Evolutionary conservation across 1,139 yeast genomes (phyloP), one percentile per base, ranked within the genome.

Genomic region (Protomyces pachydermus): DNA sequence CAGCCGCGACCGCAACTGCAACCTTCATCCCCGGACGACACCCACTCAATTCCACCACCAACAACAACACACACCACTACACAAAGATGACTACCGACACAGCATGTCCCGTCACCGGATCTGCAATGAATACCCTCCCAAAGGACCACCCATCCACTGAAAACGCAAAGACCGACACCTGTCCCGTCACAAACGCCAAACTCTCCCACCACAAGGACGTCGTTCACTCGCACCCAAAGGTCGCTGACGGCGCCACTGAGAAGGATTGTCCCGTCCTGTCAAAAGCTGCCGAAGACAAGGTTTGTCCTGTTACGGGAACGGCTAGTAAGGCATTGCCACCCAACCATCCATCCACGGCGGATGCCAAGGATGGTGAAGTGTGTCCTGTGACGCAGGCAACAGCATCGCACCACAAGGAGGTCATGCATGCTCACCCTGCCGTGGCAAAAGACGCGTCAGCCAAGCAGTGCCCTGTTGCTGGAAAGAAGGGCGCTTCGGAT

Each of bases 161-260:
- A 42, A 20, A 20, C 48, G 28, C 50, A n/a, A 52, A 52, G 12
- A 39, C 56, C 39, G 56, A 51, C 45, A 42, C 38, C 20, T 58
- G 62, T 16, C 62, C 62, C 14, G 56, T 58, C 20, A 58, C 62
- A 20, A 58, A 58, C 35, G 62, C 62, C n/a, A 58, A 56, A 16
- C 16, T 52, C 18, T 32, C 39, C 14, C 62, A 58, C 42, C 62
- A 58, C 52, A 28, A 42, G 34, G 62, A 52, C 14, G 62, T 58
- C 51, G 56, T 58, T 2, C 53, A 25, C n/a, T 38, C 38, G 38
- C 62, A 58, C 25, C 62, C 62, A 12, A 20, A 23, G 3, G 62
- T 58, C 18, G 32, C 56, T 16, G 39, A 46, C 1, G 25, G 16
- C 25, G 62, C 62, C 18, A 51, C 62, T 1, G 62, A 39, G 51